Evolutionary conservation across 2,329 filamentous ascomycete species (phyloP), one percentile per base, ranked within the genome.

Genomic region (Trichoderma sp.): DNA sequence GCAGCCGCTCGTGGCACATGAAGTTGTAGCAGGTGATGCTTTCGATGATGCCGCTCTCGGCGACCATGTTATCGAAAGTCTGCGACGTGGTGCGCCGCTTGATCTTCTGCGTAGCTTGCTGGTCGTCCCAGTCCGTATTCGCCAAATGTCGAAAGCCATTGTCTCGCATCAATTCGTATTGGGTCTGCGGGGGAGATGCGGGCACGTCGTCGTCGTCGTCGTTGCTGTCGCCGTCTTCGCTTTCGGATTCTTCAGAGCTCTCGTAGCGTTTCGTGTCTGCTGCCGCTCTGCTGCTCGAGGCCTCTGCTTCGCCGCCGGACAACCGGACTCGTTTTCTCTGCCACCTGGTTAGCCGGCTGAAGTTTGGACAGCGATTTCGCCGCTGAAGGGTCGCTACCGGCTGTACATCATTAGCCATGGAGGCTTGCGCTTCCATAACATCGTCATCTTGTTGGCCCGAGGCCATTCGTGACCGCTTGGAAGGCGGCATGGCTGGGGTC

Each of bases 1-100:
- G 87, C 19, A 98, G 84, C 63, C 89, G 88, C 51, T 88, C 82
- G 75, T 99, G 95, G 73, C 94, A 98, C 95, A 98, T 98, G 78
- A 98, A 98, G 75, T 97, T 97, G 71, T 88, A 85, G 75, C 93
- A 96, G 44, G 88, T 90, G 63, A 98, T 90, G 68, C 89, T 89
- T 75, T 97, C 90, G 54, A 98, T 90, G 63, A 98, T 94, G 1
- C 92, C 93, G 70, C 91, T 89, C 45, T 96, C 90, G 0, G 92
- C 89, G 1, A 90, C 85, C 45, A 87, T 82, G 71, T 97, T 97
- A 24, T 90, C 83, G 14, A 86, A 85, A 61, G 85, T 77, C 44
- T 76, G 78, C 39, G 76, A 72, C 51, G 80, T 76, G 12, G 30
- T 47, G 51, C 80, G 82, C 68, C 79, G 82, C 63, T 82, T 81